phyloP scores from a whole-genome alignment of 2,329 filamentous ascomycete genomes.

The Colletotrichum simmondsii region DNA sequence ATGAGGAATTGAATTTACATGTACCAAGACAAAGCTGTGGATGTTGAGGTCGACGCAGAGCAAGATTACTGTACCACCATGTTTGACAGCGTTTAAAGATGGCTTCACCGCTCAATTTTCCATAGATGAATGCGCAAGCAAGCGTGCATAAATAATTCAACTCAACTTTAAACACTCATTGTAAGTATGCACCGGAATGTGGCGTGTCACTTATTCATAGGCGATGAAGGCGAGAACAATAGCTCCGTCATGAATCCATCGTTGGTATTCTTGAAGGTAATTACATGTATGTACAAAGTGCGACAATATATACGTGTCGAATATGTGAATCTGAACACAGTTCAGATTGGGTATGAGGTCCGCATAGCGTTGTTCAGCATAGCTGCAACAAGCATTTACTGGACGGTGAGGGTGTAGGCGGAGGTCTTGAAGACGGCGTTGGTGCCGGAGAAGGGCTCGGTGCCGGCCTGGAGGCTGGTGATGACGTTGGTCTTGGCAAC shows the following conservation, averaged over 20 bases:
- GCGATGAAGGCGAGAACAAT: background rate
- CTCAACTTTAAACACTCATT: background rate
- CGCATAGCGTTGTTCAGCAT: background rate
- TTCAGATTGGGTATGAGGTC: background rate
- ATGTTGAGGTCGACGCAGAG: background rate
- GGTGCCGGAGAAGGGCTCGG: constrained; percentile 65
- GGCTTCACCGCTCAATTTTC: background rate
- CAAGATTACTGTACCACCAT: background rate
- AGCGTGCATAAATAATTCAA: background rate
- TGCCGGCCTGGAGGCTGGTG: constrained; percentile 63
- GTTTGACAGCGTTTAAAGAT: background rate
- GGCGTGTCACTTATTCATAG: no score
- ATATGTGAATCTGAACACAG: background rate
- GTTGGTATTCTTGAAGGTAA: background rate
- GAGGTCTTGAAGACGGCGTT: constrained; percentile 42
- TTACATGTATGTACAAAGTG: background rate
- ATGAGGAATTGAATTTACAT: background rate
- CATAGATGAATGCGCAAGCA: background rate
- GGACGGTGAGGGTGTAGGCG: constrained; percentile 25
- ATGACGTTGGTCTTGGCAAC: constrained; percentile 62
- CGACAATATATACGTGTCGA: background rate
- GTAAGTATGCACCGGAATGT: background rate
- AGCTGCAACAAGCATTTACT: background rate
- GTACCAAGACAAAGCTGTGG: background rate
- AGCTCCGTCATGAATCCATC: background rate